Base-by-base conservation (phyloP, 352 stramenopile genomes). In the Globisporangium uncinulatum region DNA sequence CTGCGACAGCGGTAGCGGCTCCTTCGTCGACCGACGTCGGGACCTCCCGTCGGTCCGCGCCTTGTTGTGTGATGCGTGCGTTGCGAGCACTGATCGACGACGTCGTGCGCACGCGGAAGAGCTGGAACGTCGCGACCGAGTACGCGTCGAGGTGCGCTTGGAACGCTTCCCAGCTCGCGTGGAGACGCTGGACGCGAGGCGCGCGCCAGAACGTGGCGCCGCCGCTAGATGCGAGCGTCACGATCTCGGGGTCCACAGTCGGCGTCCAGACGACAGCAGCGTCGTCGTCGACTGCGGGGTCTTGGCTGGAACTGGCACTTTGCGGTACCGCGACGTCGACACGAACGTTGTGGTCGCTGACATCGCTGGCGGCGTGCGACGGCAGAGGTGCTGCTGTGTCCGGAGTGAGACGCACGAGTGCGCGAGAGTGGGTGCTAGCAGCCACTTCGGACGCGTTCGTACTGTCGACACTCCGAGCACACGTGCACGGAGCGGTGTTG, bases 41-140 rank as follows among this genome's bases (percentile, higher is more conserved):
- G 17, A 43, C 44, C 21, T 49, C 69, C 39, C 67, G 47, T 39
- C 56, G 70, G 51, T 58, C 76, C 1, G 68, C 64, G 57, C 75
- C 63, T 21, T 82, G 53, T 55, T 87, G 74, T 19, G 62, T 58
- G 47, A 92, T 81, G 11, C 81, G 71, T 32, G 63, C 56, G 50
- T 92, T 89, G 17, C 81, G 79, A 34, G 75, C 74, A 4, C 68
- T 66, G 19, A 89, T 77, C 0, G 81, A 89, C 17, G 84, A 89
- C 9, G 81, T 92, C 21, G 81, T 92, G 37, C 81, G 79, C 20
- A 92, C 74, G 19, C 81, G 79, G 51, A 87, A 87, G 13, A 91
- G 64, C 57, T 91, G 80, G 41, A 73, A 83, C 9, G 80, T 91
- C 9, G 78, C 66, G 11, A 62, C 50, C 1, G 76, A 87, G 50